Evolutionary conservation across 257 asterid genomes (phyloP).

Genomic region (Primulina huaijiensis): DNA sequence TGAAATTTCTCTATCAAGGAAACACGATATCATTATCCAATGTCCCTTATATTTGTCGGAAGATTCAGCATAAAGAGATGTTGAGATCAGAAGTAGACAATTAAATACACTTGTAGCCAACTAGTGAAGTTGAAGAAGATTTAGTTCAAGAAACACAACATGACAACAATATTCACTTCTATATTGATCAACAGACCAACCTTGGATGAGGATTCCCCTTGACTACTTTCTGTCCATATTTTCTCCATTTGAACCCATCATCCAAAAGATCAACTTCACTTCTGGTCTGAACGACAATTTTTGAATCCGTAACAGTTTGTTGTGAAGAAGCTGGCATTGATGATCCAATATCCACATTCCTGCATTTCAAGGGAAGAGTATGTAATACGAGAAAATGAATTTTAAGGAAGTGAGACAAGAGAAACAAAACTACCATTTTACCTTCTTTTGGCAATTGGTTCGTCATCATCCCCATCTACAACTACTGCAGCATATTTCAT

Average conservation of each 20-base stretch:
- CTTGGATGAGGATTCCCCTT: constrained; percentile 92
- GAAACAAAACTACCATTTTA: constrained; percentile 19
- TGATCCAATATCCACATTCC: constrained; percentile 44
- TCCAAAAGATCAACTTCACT: constrained; percentile 91
- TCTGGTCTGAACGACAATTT: constrained; percentile 85
- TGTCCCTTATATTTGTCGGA: not conserved
- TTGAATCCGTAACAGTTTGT: constrained; percentile 75
- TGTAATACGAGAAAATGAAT: constrained; percentile 1
- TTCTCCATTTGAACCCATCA: constrained; percentile 91
- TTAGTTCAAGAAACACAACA: not conserved
- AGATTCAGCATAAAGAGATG: not conserved
- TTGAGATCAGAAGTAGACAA: constrained; percentile 6
- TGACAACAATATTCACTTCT: not conserved
- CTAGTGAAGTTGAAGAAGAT: not conserved
- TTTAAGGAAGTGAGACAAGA: not conserved
- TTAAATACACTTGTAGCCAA: not conserved
- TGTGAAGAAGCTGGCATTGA: constrained; percentile 42
- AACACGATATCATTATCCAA: not conserved
- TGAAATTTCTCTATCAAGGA: not conserved
- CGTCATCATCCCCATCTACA: constrained; percentile 50
- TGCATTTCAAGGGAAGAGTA: constrained; percentile 25
- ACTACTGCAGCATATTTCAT: constrained; percentile 36
- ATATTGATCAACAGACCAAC: constrained; percentile 30
- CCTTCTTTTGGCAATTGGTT: constrained; percentile 75
- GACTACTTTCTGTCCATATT: constrained; percentile 91